Percentiles rank a stretch among this genome's conserved stretches.
Evolutionary conservation across 306 rosid genomes (phyloP).

Genomic region (Pterocarpus santalinus): DNA sequence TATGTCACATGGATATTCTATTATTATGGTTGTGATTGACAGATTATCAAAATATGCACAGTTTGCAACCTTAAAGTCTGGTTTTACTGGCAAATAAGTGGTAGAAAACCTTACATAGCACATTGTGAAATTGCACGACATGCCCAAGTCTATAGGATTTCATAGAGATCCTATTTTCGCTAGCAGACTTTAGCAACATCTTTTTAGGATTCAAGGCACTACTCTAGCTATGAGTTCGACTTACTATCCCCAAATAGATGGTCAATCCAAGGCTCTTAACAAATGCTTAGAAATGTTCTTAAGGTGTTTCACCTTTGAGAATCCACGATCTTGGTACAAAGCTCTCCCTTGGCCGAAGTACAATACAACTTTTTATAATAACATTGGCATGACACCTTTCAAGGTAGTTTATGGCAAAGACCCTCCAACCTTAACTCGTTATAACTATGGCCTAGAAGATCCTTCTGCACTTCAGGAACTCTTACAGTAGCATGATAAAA

Average conservation of each 20-base stretch:
- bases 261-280: not conserved
- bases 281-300: not conserved
- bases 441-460: not conserved
- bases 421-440: not conserved
- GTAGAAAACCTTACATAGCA: not conserved
- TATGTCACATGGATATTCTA: not conserved
- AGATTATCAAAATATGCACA: not conserved
- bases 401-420: not conserved
- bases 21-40: not conserved
- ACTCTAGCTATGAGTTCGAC: not conserved
- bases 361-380: not conserved
- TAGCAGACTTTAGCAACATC: not conserved
- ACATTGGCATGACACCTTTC: not conserved
- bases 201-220: not conserved
- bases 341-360: not conserved
- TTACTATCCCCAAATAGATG: not conserved
- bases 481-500: not conserved
- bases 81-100: not conserved
- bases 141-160: not conserved
- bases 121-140: not conserved
- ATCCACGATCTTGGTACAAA: not conserved
- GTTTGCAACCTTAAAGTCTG: not conserved
- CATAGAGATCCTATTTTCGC: not conserved
- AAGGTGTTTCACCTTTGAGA: not conserved
- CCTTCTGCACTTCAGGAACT: not conserved